Conservation (phyloP, 2,329 filamentous ascomycete genomes). For the Teratosphaeria zuluensis region DNA sequence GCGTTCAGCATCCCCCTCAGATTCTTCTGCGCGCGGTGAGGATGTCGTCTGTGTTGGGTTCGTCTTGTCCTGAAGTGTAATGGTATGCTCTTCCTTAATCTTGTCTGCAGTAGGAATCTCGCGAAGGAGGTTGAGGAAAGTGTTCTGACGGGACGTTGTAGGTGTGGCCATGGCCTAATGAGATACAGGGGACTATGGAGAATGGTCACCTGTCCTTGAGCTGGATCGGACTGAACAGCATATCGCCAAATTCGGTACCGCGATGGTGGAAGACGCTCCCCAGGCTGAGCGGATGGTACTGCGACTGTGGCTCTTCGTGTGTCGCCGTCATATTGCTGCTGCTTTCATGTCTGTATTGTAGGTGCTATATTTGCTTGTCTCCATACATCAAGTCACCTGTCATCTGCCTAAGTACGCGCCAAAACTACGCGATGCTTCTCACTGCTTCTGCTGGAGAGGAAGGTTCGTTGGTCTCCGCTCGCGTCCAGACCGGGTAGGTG, state of each 20-base stretch:
- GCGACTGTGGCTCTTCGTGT: neutral
- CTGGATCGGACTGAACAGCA: slow-evolving; percentile 3
- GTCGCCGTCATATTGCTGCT: neutral
- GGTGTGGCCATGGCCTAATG: slow-evolving; percentile 13
- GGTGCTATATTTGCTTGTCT: neutral
- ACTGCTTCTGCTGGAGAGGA: neutral
- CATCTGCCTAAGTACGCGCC: neutral
- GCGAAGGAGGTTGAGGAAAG: slow-evolving; percentile 14
- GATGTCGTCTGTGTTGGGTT: slow-evolving; percentile 10
- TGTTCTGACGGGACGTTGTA: slow-evolving; percentile 7
- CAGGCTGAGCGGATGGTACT: slow-evolving; percentile 3
- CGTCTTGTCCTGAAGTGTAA: slow-evolving; percentile 53
- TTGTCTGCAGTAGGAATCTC: slow-evolving; percentile 11
- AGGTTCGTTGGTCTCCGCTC: neutral
- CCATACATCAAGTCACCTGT: neutral
- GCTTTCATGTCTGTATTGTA: neutral
- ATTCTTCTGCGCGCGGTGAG: slow-evolving; percentile 1
- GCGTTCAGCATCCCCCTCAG: slow-evolving; percentile 15
- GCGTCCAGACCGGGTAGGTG: neutral
- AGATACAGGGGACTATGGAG: neutral
- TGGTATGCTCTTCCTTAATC: slow-evolving; percentile 46
- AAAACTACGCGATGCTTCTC: neutral
- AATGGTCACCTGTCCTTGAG: slow-evolving; percentile 4
- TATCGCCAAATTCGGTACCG: neutral
- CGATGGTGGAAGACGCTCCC: neutral